Base-by-base conservation (phyloP, 2,329 filamentous ascomycete genomes). In the Aspergillus oerlinghausenensis region DNA sequence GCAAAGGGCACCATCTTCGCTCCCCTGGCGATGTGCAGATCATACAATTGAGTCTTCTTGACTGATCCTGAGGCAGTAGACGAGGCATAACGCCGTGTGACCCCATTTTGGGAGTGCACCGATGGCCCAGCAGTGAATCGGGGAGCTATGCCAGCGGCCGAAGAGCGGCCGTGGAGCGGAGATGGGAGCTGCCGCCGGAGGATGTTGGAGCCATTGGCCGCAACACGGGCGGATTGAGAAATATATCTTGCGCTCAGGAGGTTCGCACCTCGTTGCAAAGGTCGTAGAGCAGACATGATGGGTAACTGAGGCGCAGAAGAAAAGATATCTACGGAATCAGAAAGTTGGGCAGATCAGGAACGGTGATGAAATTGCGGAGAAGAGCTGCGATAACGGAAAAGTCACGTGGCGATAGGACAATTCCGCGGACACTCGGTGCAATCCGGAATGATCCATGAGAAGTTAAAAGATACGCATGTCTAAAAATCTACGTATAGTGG, bases 1-100 rank as follows among this genome's bases (percentile, higher is more conserved):
- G 90, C 93, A 76, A 97, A 99, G n/a, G 91, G 90, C 51, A 97
- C 93, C 85, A 97, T 94, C 78, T 96, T 97, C 64, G 84, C 94
- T 64, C 90, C 90, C 70, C 90, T 80, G 57, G 84, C 81, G 60
- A 92, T 69, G 73, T 96, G 89, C 23, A 95, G 79, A 66, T 91
- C 86, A 74, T 93, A 89, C 23, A 97, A 80, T 28, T 88, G 86
- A 2, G 90, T 95, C 75, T 71, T 71, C 38, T 69, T 70, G 56
- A 76, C 59, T 9, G 66, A 50, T 1, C 54, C 52, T n/a, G 55
- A 56, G 21, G 64, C 60, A 42, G 58, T 61, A 4, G 64, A 62
- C 6, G 74, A 75, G 6, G 70, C 71, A 69, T 68, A 69, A 42
- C 74, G 67, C 42, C 74, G 67, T 35, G 67, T 60, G 51, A 59